These are phyloP conservation scores for Leucogyrophana mollusca DNA, from an alignment of 768 basidiomycete genomes.

Conservation along the genomic window DNA sequence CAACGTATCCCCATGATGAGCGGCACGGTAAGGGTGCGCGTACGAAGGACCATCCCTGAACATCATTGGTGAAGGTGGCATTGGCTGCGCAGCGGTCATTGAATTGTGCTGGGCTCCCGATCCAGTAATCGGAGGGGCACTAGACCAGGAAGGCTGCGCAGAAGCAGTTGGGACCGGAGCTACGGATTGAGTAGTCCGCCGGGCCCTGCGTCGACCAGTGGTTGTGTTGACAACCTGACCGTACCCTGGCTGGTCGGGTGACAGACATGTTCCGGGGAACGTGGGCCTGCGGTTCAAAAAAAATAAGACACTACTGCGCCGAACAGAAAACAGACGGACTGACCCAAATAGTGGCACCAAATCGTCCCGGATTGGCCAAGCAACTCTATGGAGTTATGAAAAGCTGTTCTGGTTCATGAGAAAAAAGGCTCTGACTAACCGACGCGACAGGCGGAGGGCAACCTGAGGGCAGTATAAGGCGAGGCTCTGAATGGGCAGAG, in stretches of 20 bases:
- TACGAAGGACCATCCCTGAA: constrained; percentile 28
- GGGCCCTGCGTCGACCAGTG: constrained; percentile 58
- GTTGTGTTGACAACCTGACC: constrained; percentile 74
- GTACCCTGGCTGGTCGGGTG: constrained; percentile 84
- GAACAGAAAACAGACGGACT: constrained; percentile 14
- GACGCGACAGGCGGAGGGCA: constrained; percentile 73
- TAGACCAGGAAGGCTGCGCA: constrained; percentile 45
- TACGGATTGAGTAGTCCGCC: constrained; percentile 47
- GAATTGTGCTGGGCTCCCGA: constrained; percentile 20
- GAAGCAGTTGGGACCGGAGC: constrained; percentile 29
- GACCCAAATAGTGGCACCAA: constrained; percentile 88
- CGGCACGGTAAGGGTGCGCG: constrained; percentile 25
- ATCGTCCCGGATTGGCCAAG: constrained; percentile 85
- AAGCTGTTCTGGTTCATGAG: constrained; percentile 10
- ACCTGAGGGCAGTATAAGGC: constrained; percentile 44
- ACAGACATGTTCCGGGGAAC: constrained; percentile 80
- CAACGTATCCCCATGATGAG: constrained; percentile 14
- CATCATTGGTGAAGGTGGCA: constrained; percentile 19
- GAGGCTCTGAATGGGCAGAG: constrained; percentile 10
- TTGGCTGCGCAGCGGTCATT: constrained; percentile 21
- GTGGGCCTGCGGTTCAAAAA: constrained; percentile 53
- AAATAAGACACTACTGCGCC: constrained; percentile 13
- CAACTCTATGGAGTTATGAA: constrained; percentile 53
- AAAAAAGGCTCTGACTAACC: constrained; percentile 45
- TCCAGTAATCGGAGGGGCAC: constrained; percentile 38